Evolutionary conservation across 208 protist species (phyloP).

Genomic region (Acanthamoeba healyi): DNA sequence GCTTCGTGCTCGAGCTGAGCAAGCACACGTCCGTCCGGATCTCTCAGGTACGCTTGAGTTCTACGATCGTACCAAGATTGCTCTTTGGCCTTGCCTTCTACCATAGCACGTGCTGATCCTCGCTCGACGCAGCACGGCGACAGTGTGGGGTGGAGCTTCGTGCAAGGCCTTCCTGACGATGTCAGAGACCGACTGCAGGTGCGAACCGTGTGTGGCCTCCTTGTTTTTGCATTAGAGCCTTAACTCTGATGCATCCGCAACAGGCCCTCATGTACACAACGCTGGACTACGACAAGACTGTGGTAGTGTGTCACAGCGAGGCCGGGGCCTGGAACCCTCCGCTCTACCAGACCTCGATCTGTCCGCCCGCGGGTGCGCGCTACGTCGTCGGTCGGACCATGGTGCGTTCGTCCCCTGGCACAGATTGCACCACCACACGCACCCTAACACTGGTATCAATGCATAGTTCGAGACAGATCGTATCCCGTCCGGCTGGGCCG

Average conservation of each 20-base stretch:
- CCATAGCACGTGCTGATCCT: no score
- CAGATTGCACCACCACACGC: background rate
- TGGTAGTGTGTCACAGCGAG: conserved; percentile 77
- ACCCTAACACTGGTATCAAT: background rate
- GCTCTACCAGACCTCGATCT: conserved; percentile 58
- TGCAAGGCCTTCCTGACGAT: background rate
- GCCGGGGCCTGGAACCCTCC: conserved; percentile 74
- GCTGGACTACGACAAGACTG: background rate
- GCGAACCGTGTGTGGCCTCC: background rate
- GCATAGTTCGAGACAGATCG: conserved; percentile 75
- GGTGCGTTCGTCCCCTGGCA: background rate
- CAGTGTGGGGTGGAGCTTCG: background rate
- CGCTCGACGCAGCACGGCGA: conserved; percentile 74
- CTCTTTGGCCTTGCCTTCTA: no score
- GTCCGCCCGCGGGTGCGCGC: conserved; percentile 37
- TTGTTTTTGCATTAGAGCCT: no score
- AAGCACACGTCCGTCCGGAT: conserved; percentile 28
- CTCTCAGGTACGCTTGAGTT: background rate
- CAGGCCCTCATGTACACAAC: background rate
- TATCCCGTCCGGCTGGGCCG: conserved; percentile 58
- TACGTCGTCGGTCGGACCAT: conserved; percentile 65
- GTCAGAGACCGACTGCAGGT: conserved; percentile 1
- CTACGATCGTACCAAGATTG: no score
- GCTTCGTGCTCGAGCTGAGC: conserved; percentile 63
- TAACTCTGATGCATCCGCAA: background rate